Evolutionary conservation across 2,329 filamentous ascomycete genomes (phyloP).

Genomic region (Fusarium phyllophilum): DNA sequence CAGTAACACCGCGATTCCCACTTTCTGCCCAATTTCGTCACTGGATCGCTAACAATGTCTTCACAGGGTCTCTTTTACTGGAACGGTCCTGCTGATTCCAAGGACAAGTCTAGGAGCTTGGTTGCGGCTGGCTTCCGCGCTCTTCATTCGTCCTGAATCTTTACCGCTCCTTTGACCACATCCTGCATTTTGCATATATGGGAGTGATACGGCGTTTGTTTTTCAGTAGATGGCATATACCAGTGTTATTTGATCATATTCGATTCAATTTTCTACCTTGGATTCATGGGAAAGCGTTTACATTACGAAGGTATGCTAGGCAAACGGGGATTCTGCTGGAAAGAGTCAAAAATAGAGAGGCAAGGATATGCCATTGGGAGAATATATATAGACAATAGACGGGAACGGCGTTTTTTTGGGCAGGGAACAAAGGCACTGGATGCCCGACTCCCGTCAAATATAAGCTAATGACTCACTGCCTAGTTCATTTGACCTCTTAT

Average conservation of each 20-base stretch:
- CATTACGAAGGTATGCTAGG: constrained; percentile 31
- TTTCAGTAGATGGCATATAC: constrained; percentile 31
- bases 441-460: constrained; percentile 9
- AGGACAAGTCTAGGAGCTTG: constrained; percentile 65
- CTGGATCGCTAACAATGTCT: constrained; percentile 32
- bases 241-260: constrained; percentile 22
- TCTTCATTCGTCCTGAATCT: constrained; percentile 56
- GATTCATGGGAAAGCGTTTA: constrained; percentile 2
- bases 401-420: constrained; percentile 36
- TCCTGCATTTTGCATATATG: constrained; percentile 25
- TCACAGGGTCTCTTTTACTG: constrained; percentile 80
- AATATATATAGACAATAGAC: constrained; percentile 40
- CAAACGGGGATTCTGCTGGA: constrained; percentile 21
- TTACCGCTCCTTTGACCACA: constrained; percentile 14
- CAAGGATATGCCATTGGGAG: constrained; percentile 13
- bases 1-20: constrained; percentile 19
- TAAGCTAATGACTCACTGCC: constrained; percentile 26
- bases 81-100: constrained; percentile 78
- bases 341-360: constrained; percentile 31
- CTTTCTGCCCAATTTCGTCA: constrained; percentile 1
- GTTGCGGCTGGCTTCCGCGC: constrained; percentile 68
- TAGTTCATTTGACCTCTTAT: constrained; percentile 7
- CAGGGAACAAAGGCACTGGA: constrained; percentile 22
- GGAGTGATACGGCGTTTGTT: constrained; percentile 35
- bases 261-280: constrained; percentile 3